Evolutionary conservation across 2,329 filamentous ascomycete species (phyloP), one percentile per base, ranked within the genome.

Genomic region (Sporothrix variecibatus): DNA sequence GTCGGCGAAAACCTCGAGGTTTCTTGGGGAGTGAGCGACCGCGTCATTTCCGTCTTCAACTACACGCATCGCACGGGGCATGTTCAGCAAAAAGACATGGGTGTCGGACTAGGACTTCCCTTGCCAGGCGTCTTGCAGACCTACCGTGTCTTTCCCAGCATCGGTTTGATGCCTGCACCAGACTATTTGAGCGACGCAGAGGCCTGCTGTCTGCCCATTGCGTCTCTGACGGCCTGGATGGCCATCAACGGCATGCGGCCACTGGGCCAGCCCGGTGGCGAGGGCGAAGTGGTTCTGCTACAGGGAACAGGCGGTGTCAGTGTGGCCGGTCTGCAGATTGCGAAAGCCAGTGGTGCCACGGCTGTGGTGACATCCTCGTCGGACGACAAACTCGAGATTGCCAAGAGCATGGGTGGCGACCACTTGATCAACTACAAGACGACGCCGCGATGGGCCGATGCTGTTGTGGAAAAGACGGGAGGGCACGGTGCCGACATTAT

Each of bases 21-120:
- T 5, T 77, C 78, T 46, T 88, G 88, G 83, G 84, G 85, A 72
- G 81, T 83, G 20, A 91, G 91, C 74, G 88, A 92, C 74, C 88
- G 90, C n/a, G 91, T 94, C 53, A 85, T 92, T 73, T 87, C 87
- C 26, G 92, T 88, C 71, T 93, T 92, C 81, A 87, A 87, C 77
- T 86, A 88, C 79, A 82, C 81, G 8, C 86, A 89, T 78, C 81
- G 90, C 71, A 86, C 84, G 3, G 90, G 90, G n/a, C 88, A 90
- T 79, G 83, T 92, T 74, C 84, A 84, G 31, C 86, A 86, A 71
- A 82, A 84, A 23, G 84, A 91, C 77, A 84, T 92, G 80, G 82
- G 81, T 0, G 85, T 84, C 3, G 89, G 90, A 0, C 82, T 93
- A 15, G 91, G 92, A 3, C 82, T 90, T 2, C 91, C 90, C 0